These are phyloP conservation scores for Penicillium expansum DNA, from an alignment of 2,329 filamentous ascomycete species.

Conservation along the genomic window DNA sequence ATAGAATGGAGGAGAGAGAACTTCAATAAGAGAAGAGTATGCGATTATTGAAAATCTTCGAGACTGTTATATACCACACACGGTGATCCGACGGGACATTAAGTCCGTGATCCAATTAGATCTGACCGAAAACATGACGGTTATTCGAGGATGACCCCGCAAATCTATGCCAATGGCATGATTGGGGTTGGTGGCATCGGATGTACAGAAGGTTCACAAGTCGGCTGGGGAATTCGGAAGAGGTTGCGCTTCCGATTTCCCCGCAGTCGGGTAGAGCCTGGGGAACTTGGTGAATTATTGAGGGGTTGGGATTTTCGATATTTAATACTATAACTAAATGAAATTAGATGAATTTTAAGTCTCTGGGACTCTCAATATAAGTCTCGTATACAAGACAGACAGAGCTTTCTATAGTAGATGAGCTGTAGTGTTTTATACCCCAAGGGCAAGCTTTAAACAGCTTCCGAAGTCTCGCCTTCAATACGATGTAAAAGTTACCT, in stretches of 20 bases:
- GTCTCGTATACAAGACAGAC: too few relatives aligned
- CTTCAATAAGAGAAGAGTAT: background rate
- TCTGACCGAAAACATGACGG: constrained; percentile 20
- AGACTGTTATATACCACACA: constrained; percentile 12
- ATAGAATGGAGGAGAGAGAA: background rate
- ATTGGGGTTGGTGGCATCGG: constrained; percentile 11
- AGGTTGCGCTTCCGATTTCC: constrained; percentile 23
- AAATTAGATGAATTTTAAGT: too few relatives aligned
- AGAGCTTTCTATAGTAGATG: background rate
- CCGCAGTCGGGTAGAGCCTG: constrained; percentile 5
- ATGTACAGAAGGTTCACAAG: background rate
- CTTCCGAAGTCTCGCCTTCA: background rate
- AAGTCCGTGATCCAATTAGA: background rate
- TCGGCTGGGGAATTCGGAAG: constrained; percentile 16
- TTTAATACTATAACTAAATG: too few relatives aligned
- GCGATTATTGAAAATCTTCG: background rate
- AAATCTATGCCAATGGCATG: constrained; percentile 11
- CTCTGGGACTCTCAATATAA: too few relatives aligned
- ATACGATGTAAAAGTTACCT: background rate
- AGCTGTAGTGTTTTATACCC: background rate
- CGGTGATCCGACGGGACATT: constrained; percentile 16
- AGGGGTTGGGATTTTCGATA: background rate
- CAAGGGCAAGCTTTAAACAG: background rate
- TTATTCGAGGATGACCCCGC: constrained; percentile 24
- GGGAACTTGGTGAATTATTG: background rate